Evolutionary conservation across 768 basidiomycete species (phyloP).

Genomic region (Pisolithus albus): DNA sequence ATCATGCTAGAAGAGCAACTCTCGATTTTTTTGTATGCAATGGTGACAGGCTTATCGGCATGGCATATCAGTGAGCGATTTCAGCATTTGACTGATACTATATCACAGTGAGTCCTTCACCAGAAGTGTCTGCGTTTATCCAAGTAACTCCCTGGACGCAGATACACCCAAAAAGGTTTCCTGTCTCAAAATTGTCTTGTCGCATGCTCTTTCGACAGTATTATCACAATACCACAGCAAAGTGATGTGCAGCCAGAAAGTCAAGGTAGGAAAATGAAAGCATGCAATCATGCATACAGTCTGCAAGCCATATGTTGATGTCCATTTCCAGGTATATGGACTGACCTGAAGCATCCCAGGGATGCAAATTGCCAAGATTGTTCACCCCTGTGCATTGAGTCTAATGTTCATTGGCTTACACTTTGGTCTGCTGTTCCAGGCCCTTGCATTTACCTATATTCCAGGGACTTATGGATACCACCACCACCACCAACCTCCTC

Average conservation of each 20-base stretch:
- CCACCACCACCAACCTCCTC: slow-evolving; percentile 49
- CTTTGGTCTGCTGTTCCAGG: slow-evolving; percentile 57
- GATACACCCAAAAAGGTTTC: too few species aligned
- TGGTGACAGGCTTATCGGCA: too few species aligned
- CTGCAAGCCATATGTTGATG: slow-evolving; percentile 50
- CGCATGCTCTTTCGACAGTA: too few species aligned
- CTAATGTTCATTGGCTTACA: slow-evolving; percentile 56
- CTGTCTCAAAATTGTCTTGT: too few species aligned
- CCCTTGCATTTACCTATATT: slow-evolving; percentile 65
- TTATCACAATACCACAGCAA: slow-evolving; percentile 76
- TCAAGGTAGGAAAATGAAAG: not conserved
- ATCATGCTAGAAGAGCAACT: too few species aligned
- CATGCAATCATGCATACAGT: slow-evolving; percentile 22
- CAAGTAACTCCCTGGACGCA: too few species aligned
- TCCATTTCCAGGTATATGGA: not conserved
- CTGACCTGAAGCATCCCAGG: not conserved
- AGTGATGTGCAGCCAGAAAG: not conserved
- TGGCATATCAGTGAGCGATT: too few species aligned
- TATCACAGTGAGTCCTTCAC: too few species aligned
- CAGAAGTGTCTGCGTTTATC: too few species aligned
- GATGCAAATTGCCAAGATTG: too few species aligned
- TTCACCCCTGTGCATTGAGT: slow-evolving; percentile 62
- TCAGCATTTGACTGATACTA: too few species aligned
- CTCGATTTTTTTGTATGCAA: too few species aligned
- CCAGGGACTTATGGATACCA: slow-evolving; percentile 58